phyloP scores from a whole-genome alignment of 2,329 filamentous ascomycete genomes.

The Harringtonia aguacate region DNA sequence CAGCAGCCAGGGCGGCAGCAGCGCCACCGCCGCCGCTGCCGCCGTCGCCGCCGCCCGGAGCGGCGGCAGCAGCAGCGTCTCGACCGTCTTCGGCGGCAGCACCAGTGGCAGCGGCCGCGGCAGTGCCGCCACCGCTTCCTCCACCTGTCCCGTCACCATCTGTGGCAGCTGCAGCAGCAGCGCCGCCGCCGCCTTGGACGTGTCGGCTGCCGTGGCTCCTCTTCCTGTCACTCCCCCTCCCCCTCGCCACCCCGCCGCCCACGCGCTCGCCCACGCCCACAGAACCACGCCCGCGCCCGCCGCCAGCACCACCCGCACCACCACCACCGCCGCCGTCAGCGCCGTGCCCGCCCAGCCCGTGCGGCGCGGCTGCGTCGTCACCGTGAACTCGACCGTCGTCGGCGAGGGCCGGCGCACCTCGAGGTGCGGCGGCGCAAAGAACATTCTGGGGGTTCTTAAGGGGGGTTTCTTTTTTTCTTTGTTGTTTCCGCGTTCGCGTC shows the following conservation, averaged over 20 bases:
- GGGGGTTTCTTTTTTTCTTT: too few relatives aligned
- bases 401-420: slow-evolving; percentile 61
- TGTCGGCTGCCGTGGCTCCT: neutral
- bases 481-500: too few relatives aligned
- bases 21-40: slow-evolving; percentile 18
- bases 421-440: slow-evolving; percentile 49
- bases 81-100: slow-evolving; percentile 2
- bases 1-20: slow-evolving; percentile 26
- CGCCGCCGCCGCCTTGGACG: too few relatives aligned
- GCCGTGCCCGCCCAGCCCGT: slow-evolving; percentile 18
- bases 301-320: slow-evolving; percentile 30
- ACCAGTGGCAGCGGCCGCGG: neutral
- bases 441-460: too few relatives aligned
- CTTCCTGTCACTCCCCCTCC: neutral
- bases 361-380: slow-evolving; percentile 60
- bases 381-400: slow-evolving; percentile 85
- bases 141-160: too few relatives aligned
- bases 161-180: too few relatives aligned
- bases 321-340: slow-evolving; percentile 30
- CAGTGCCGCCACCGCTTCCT: neutral
- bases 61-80: too few relatives aligned
- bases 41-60: slow-evolving; percentile 16
- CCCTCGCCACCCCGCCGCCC: neutral
- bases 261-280: slow-evolving; percentile 26
- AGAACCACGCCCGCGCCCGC: slow-evolving; percentile 37